A percentile compares a stretch with the other conserved stretches of the same genome.
Conservation (phyloP, 345 rosid genomes). For the Acer yangbiense region DNA sequence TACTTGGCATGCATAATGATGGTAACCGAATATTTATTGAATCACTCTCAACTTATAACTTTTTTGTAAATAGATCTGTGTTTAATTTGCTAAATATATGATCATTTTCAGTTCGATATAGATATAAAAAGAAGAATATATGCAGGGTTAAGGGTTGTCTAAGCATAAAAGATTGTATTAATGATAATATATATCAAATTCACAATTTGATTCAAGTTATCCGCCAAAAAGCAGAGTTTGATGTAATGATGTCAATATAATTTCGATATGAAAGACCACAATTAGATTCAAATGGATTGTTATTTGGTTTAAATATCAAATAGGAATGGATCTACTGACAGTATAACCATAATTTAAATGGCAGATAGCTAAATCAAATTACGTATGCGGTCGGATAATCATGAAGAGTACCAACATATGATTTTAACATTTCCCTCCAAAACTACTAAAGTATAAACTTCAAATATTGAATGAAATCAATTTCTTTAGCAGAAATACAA, state of each 20-base stretch:
- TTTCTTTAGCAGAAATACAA: not conserved
- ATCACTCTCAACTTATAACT: not conserved
- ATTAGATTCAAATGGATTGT: not conserved
- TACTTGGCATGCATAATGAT: not conserved
- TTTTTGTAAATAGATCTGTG: not conserved
- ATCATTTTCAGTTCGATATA: not conserved
- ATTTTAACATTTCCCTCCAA: not conserved
- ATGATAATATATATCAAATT: too few relatives aligned
- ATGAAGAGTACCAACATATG: not conserved
- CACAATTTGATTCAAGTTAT: not conserved
- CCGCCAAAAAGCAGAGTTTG: not conserved
- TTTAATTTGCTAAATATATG: not conserved
- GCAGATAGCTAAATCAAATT: not conserved
- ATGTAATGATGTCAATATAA: not conserved
- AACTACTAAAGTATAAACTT: not conserved
- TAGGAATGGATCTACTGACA: not conserved
- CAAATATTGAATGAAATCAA: not conserved
- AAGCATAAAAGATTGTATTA: not conserved
- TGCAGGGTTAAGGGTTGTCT: not conserved
- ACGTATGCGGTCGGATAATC: not conserved
- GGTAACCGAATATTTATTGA: not conserved
- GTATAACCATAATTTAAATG: not conserved
- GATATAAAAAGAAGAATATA: not conserved
- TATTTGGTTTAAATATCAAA: not conserved
- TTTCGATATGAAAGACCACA: not conserved